Base-by-base conservation (phyloP, 2,329 filamentous ascomycete genomes). In the Pseudogymnoascus sp. region DNA sequence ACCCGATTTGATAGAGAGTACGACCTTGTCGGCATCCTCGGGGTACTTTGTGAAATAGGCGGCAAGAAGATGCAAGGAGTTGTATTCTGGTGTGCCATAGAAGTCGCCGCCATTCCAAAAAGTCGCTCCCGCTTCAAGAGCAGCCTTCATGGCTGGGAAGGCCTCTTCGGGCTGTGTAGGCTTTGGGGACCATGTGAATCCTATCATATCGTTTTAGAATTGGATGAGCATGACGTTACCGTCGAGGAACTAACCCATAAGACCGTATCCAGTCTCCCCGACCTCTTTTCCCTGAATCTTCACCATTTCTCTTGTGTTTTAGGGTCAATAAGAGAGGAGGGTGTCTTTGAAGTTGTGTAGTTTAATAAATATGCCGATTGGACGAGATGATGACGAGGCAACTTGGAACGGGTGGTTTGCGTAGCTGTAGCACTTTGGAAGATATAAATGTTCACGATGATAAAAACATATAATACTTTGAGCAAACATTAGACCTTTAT, bases 31-130 rank as follows among this genome's bases (percentile, higher is more conserved):
- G 6, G 84, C 83, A 63, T 87, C 82, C 64, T 85, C 81, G 1
- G 86, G 85, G 69, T 87, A 80, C 64, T 80, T 78, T 35, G 76
- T 77, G 70, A 88, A 86, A 74, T 88, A 88, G 28, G 77, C 75
- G 65, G 82, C 78, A 28, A 88, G 73, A 8, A 88, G 73, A 38
- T 82, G 80, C 69, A 86, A 71, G 2, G 79, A 83, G 74, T 87
- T 85, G 68, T 78, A 78, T n/a, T 82, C 76, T 1, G 80, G 79
- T 0, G 76, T 75, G 49, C 86, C 85, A 73, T 89, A 89, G 69
- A 87, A 80, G 69, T 87, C 84, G 65, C 79, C 84, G 49, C 78
- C 84, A 67, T 86, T 87, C 83, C 84, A 87, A 60, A 79, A 73
- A 64, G 70, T 78, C 67, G 72, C 72, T 63, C 78, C 75, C 5